These are phyloP conservation scores for Pseudogymnoascus sp. DNA, from an alignment of 2,329 filamentous ascomycete genomes.

Conservation along the genomic window DNA sequence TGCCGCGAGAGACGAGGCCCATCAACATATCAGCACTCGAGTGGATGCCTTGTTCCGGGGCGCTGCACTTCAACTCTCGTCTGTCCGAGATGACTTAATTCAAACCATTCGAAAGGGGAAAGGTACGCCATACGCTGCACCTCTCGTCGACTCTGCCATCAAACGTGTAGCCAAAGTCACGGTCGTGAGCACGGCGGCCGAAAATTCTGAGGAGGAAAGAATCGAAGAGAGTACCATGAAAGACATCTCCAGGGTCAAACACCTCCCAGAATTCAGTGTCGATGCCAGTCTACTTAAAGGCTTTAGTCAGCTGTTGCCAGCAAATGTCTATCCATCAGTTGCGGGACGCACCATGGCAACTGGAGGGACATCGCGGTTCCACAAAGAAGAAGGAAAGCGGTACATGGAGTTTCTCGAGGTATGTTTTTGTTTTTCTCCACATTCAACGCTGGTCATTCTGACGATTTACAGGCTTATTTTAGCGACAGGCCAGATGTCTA, in stretches of 20 bases:
- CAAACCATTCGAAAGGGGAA: background rate
- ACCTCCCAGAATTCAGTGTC: background rate
- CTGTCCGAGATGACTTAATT: background rate
- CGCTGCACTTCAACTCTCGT: background rate
- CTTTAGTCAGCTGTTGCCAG: background rate
- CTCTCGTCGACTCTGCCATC: slow-evolving; percentile 1
- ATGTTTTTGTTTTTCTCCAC: background rate
- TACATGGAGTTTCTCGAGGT: background rate
- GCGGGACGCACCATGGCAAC: background rate
- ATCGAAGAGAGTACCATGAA: background rate
- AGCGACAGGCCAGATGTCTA: background rate
- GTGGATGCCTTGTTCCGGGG: background rate
- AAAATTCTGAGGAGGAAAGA: background rate
- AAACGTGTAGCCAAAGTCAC: background rate
- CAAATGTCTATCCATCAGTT: background rate
- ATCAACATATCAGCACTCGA: background rate
- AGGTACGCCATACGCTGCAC: background rate
- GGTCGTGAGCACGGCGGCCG: background rate
- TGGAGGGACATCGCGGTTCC: background rate
- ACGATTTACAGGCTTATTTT: background rate
- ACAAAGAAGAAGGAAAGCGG: background rate
- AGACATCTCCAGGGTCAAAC: background rate
- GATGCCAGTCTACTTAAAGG: background rate
- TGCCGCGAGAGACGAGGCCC: background rate
- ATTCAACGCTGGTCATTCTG: background rate